phyloP scores from a whole-genome alignment of 2,329 filamentous ascomycete genomes.

The Cordyceps fumosorosea region DNA sequence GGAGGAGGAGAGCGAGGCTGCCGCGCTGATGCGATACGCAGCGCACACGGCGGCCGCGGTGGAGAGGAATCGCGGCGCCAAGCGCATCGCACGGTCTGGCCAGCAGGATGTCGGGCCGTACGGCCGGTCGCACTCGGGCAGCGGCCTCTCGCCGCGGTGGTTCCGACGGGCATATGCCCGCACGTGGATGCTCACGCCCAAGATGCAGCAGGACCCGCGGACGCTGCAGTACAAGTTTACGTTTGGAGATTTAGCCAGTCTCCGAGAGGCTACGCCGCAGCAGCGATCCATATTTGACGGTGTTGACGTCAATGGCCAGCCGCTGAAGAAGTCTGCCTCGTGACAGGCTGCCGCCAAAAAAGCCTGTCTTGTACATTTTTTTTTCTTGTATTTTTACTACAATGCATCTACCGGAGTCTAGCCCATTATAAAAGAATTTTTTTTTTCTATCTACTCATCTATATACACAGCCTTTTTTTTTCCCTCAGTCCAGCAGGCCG shows the following conservation, averaged over 20 bases:
- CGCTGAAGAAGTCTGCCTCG: background rate
- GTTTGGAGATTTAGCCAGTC: slow-evolving; percentile 37
- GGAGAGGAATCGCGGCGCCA: background rate
- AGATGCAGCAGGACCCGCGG: slow-evolving; percentile 30
- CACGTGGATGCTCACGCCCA: slow-evolving; percentile 39
- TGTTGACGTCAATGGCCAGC: slow-evolving; percentile 27
- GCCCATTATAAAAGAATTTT: background rate
- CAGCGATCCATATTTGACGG: slow-evolving; percentile 44
- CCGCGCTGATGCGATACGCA: slow-evolving; percentile 2
- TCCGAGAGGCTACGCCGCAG: slow-evolving; percentile 24
- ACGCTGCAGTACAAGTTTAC: slow-evolving; percentile 29
- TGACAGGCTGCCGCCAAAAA: background rate
- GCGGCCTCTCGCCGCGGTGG: slow-evolving; percentile 31
- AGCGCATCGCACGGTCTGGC: slow-evolving; percentile 28
- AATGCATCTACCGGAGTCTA: slow-evolving; percentile 1
- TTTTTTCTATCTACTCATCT: background rate
- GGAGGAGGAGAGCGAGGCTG: background rate
- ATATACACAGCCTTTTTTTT: background rate
- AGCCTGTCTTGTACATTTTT: background rate
- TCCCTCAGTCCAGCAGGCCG: slow-evolving; percentile 27
- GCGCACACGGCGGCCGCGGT: background rate
- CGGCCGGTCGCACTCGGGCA: slow-evolving; percentile 25
- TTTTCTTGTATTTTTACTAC: background rate
- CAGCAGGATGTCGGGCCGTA: slow-evolving; percentile 32
- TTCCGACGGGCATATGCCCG: slow-evolving; percentile 42